phyloP scores from a whole-genome alignment of 2,329 filamentous ascomycete genomes.

The Ophiostoma sp. region DNA sequence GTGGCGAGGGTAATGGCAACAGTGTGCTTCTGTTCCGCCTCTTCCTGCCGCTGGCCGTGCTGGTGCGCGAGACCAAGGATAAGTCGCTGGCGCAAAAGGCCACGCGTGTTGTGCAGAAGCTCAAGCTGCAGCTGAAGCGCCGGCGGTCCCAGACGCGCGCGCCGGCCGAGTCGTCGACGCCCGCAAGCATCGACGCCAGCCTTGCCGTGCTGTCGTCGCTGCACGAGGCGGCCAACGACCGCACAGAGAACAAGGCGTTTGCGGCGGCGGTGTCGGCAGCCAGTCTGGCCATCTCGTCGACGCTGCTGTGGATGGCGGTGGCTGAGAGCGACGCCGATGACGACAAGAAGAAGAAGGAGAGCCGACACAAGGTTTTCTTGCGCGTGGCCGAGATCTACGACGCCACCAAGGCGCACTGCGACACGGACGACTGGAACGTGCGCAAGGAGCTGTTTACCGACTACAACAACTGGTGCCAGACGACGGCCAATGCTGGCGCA shows the following conservation, averaged over 20 bases:
- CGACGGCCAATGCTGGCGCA: background rate
- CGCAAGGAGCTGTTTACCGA: conserved; percentile 64
- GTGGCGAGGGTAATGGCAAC: background rate
- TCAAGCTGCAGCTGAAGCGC: conserved; percentile 63
- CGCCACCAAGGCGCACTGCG: conserved; percentile 55
- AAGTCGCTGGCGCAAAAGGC: conserved; percentile 72
- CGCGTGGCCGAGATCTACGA: conserved; percentile 60
- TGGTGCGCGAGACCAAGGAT: conserved; percentile 69
- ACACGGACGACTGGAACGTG: conserved; percentile 54
- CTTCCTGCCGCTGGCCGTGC: conserved; percentile 68
- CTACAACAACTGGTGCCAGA: conserved; percentile 63
- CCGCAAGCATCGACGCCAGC: conserved; percentile 36
- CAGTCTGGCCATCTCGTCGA: conserved; percentile 61
- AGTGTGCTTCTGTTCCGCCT: conserved; percentile 58
- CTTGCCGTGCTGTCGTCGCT: conserved; percentile 59
- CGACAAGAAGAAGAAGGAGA: background rate
- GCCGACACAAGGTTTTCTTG: conserved; percentile 46
- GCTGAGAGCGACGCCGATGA: background rate
- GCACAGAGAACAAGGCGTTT: conserved; percentile 58
- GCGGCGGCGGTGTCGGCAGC: conserved; percentile 68
- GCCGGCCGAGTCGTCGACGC: conserved; percentile 37
- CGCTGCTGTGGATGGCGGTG: conserved; percentile 52
- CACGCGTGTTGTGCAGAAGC: conserved; percentile 64
- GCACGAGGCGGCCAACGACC: conserved; percentile 62
- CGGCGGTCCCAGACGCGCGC: conserved; percentile 32